Percentiles rank a stretch among this genome's conserved stretches.
phyloP scores from a whole-genome alignment of 176 grass and related monocot genomes.

The Aegilops tauschii region DNA sequence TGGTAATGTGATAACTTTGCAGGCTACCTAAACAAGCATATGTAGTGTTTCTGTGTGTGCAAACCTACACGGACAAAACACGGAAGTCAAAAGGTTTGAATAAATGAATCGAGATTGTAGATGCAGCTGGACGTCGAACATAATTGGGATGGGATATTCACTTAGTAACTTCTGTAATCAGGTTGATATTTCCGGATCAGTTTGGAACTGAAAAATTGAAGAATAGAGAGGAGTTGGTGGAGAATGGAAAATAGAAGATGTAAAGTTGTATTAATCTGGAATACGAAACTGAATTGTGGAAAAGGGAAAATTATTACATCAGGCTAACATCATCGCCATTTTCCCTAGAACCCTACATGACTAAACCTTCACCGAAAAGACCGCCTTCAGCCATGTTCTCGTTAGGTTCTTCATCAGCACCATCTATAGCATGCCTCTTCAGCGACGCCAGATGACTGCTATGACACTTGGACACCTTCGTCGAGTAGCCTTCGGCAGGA shows the following conservation, averaged over 20 bases:
- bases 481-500: not conserved
- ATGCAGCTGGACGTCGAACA: not conserved
- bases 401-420: not conserved
- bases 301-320: not conserved
- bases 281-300: not conserved
- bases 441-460: not conserved
- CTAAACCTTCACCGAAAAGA: not conserved
- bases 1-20: not conserved
- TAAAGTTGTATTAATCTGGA: not conserved
- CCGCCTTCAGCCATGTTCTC: not conserved
- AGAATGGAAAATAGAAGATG: not conserved
- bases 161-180: not conserved
- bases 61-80: not conserved
- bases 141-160: not conserved
- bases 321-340: not conserved
- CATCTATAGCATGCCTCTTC: not conserved
- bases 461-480: not conserved
- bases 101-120: not conserved
- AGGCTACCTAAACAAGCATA: not conserved
- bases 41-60: not conserved
- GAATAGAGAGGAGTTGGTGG: not conserved
- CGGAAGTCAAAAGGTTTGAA: not conserved
- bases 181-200: not conserved
- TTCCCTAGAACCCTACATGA: not conserved
- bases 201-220: not conserved